Conservation (phyloP, 2,329 filamentous ascomycete species). For the Pseudogymnoascus sp. region DNA sequence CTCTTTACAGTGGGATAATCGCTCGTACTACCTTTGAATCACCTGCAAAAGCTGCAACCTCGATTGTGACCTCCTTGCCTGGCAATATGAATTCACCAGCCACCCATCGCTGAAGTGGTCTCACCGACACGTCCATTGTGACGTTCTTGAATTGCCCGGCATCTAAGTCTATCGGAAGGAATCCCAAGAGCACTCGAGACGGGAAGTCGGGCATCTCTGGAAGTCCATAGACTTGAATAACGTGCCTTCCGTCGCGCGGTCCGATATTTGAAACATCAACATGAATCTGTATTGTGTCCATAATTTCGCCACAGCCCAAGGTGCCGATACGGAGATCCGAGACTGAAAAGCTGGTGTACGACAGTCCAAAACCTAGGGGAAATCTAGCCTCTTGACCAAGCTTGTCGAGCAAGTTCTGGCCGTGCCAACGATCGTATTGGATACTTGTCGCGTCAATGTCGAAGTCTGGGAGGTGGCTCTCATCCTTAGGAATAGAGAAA, state of each 20-base stretch:
- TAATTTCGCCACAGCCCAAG: neutral
- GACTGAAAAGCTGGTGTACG: constrained; percentile 34
- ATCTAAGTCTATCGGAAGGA: neutral
- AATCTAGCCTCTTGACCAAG: constrained; percentile 30
- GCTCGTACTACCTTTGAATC: neutral
- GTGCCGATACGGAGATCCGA: neutral
- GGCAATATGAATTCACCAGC: neutral
- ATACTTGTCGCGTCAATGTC: constrained; percentile 19
- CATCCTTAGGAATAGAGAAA: constrained; percentile 16
- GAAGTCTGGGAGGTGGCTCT: constrained; percentile 21
- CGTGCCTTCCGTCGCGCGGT: neutral
- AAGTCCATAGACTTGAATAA: constrained; percentile 2
- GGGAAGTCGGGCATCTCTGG: neutral
- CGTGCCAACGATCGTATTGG: constrained; percentile 22
- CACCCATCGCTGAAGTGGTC: neutral
- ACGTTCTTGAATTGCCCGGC: neutral
- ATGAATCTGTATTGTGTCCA: neutral
- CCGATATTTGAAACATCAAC: neutral
- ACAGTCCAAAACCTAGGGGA: constrained; percentile 55
- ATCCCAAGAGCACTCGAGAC: neutral
- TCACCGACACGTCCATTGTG: neutral
- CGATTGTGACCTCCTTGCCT: neutral
- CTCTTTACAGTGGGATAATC: neutral
- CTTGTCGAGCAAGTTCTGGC: constrained; percentile 23
- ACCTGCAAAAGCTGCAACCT: neutral